These are phyloP conservation scores for Emericellopsis cladophorae DNA, from an alignment of 2,329 filamentous ascomycete species.

Conservation along the genomic window DNA sequence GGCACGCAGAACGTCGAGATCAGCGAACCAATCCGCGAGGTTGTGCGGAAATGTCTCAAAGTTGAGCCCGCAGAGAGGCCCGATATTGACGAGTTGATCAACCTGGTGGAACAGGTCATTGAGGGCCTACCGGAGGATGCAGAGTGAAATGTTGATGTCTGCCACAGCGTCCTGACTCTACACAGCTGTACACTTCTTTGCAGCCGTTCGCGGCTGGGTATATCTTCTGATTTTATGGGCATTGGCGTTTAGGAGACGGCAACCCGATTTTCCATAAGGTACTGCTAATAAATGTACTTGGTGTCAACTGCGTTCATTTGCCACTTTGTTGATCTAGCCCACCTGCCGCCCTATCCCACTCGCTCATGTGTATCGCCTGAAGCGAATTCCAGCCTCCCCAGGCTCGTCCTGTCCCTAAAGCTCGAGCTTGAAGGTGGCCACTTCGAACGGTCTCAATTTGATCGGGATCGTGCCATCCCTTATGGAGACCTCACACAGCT, in stretches of 20 bases:
- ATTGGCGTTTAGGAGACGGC: conserved; percentile 1
- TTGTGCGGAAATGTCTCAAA: conserved; percentile 74
- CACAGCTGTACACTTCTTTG: background rate
- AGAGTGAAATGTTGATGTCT: conserved; percentile 6
- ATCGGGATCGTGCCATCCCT: conserved; percentile 41
- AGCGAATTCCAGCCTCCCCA: conserved; percentile 7
- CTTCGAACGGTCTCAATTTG: conserved; percentile 68
- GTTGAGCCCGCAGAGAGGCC: conserved; percentile 84
- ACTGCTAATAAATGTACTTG: background rate
- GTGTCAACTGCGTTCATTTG: too few relatives aligned
- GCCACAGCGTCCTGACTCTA: background rate
- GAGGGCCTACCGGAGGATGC: conserved; percentile 47
- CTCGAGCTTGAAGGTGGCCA: conserved; percentile 63
- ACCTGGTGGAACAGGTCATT: conserved; percentile 63
- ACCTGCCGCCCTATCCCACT: too few relatives aligned
- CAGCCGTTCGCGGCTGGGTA: background rate
- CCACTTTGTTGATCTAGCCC: too few relatives aligned
- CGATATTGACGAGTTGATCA: conserved; percentile 73
- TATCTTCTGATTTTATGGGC: background rate
- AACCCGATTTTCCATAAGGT: background rate
- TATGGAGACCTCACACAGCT: conserved; percentile 52
- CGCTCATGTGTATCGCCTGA: too few relatives aligned
- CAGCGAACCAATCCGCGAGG: conserved; percentile 71
- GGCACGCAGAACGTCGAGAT: conserved; percentile 37
- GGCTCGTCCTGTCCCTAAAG: conserved; percentile 18